Evolutionary conservation across 1,139 yeast species (phyloP).

Genomic region (Kodamaea ohmeri): DNA sequence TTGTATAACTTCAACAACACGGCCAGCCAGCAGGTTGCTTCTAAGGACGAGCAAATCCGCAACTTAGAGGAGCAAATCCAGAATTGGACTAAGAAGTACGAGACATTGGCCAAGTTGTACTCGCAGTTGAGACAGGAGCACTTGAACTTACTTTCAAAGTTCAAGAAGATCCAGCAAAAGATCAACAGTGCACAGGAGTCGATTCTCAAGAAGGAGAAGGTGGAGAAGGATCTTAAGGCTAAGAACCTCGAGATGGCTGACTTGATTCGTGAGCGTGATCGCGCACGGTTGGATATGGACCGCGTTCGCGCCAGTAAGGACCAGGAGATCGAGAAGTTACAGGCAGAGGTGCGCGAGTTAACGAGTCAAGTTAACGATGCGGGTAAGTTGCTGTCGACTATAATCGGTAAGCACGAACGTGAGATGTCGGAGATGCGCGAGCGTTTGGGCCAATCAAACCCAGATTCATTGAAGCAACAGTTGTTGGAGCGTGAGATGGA

Average conservation of each 20-base stretch:
- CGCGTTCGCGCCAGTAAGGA: conserved; percentile 65
- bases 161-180: conserved; percentile 82
- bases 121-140: conserved; percentile 93
- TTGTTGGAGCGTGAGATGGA: conserved; percentile 74
- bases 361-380: conserved; percentile 59
- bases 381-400: conserved; percentile 58
- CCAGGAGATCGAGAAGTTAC: conserved; percentile 64
- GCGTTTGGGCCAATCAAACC: conserved; percentile 9
- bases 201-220: conserved; percentile 74
- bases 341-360: conserved; percentile 63
- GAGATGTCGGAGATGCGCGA: conserved; percentile 37
- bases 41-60: conserved; percentile 72
- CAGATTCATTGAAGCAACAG: conserved; percentile 14
- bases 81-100: conserved; percentile 85
- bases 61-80: conserved; percentile 72
- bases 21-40: conserved; percentile 69
- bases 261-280: conserved; percentile 83
- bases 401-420: conserved; percentile 60
- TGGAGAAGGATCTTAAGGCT: conserved; percentile 80
- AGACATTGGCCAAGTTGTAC: conserved; percentile 83
- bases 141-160: conserved; percentile 71
- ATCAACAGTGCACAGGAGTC: conserved; percentile 94
- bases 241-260: conserved; percentile 89
- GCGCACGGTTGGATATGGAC: conserved; percentile 82
- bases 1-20: conserved; percentile 59